Evolutionary conservation across 176 grass and related monocot species (phyloP), one percentile per base, ranked within the genome.

Genomic region (Microstegium vimineum): DNA sequence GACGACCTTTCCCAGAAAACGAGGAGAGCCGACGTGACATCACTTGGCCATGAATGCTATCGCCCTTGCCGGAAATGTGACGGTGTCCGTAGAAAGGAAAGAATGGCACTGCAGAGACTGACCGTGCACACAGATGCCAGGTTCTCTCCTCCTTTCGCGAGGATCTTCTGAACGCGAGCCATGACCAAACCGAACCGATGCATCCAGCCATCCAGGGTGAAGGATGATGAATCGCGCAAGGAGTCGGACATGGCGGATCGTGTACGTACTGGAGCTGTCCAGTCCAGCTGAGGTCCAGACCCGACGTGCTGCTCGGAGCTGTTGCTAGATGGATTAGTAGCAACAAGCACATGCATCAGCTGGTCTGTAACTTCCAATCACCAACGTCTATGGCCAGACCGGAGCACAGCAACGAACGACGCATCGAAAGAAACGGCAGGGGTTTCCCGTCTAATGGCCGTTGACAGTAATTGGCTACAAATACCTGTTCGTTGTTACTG

Each of bases 1-100:
- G 75, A 22, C 76, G 27, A 26, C 32, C 32, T 81, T 75, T 75
- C 42, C 6, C 52, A 14, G 30, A 73, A 77, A 66, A 62, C 62
- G 62, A 84, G 82, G 70, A 60, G 43, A 78, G 52, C 51, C 38
- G 63, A 89, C 63, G 69, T 81, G 87, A 54, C 76, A 54, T 84
- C 52, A 69, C 82, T 32, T 46, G 35, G 5, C 10, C 80, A 57
- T 57, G 80, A 35, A 26, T 22, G 27, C 54, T n/a, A 26, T 16
- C 4, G 46, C 45, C n/a, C n/a, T n/a, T n/a, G n/a, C n/a, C 45
- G 4, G 13, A 47, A 49, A 49, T 49, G 46, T 49, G 46, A 49
- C 5, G 17, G 5, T 46, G 43, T 16, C 12, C 42, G 13, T 45
- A 45, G 42, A 45, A 45, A 45, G 42, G 42, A 45, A 43, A 43